These are phyloP conservation scores for Tetrapisispora phaffii DNA, from an alignment of 805 yeast species.

Conservation along the genomic window DNA sequence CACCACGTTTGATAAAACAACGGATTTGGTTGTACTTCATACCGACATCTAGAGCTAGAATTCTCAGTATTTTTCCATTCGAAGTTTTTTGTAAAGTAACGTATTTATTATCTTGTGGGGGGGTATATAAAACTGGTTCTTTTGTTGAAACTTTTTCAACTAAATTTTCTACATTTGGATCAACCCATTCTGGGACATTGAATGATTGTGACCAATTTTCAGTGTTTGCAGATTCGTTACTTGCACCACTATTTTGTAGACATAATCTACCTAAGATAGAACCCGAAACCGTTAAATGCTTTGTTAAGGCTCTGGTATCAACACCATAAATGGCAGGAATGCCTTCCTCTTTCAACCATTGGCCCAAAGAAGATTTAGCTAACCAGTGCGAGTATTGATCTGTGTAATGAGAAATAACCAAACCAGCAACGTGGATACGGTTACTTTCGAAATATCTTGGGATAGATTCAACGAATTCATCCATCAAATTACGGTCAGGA, in stretches of 20 bases:
- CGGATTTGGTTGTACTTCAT: constrained; percentile 96
- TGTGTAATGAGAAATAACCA: constrained; percentile 92
- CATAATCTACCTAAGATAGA: constrained; percentile 86
- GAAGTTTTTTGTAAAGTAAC: constrained; percentile 44
- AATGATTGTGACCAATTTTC: constrained; percentile 53
- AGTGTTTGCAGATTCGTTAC: constrained; percentile 25
- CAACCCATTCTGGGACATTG: constrained; percentile 77
- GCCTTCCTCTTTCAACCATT: constrained; percentile 85
- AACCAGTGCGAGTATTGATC: constrained; percentile 91
- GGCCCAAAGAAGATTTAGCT: constrained; percentile 85
- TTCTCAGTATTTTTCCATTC: constrained; percentile 69
- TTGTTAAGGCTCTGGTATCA: constrained; percentile 91
- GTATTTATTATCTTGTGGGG: constrained; percentile 38
- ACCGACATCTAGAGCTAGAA: constrained; percentile 92
- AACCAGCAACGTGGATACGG: constrained; percentile 91
- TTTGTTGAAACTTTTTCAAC: constrained; percentile 83
- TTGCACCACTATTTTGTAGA: constrained; percentile 38
- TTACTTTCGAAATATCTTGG: constrained; percentile 92
- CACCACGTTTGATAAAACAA: constrained; percentile 93
- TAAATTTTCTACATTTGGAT: constrained; percentile 84
- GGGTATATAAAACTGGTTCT: constrained; percentile 68
- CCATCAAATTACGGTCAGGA: constrained; percentile 73
- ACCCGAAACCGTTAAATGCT: constrained; percentile 85
- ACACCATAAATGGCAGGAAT: constrained; percentile 97
- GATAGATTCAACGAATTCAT: constrained; percentile 61